Evolutionary conservation across 2,329 filamentous ascomycete species (phyloP), one percentile per base, ranked within the genome.

Genomic region (Gyromitra esculenta): DNA sequence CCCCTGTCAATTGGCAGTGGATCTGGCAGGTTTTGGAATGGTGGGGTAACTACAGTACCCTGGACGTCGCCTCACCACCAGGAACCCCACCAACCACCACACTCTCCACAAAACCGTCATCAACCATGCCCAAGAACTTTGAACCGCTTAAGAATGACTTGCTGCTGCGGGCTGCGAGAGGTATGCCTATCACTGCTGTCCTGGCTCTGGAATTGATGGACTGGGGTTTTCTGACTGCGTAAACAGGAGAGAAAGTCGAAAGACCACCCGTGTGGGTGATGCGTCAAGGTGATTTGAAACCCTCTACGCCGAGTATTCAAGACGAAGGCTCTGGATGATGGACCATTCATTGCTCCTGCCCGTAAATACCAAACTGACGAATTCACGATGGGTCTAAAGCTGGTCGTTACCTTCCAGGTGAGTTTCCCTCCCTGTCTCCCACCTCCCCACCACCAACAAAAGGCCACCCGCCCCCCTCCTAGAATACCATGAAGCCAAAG

Each of bases 251-350:
- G 85, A 90, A 90, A 83, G 92, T 98, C 80, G 94, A 97, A 85
- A 90, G 96, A 79, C 92, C 96, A 77, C 96, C 96, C 74, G 93
- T 96, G 87, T 99, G 96, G 96, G 94, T 99, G 83, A 99, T 99
- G 96, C 92, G 96, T 85, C 96, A 99, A 90, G 94, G 94, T 95
- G 87, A 84, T 39, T 62, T 13, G 84, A 81, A 80, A 70, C 43
- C 48, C 60, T 77, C 67, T 69, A 35, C 15, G n/a, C 39, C 45
- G 54, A 8, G 21, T 57, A 48, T 56, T 63, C 45, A 18, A 41
- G 35, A 39, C 31, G 52, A 39, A 18, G 7, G 71, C 56, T 72
- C 64, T 63, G 50, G 63, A 5, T 48, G 8, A n/a, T 68, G 63
- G 37, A 11, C 18, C 31, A 37, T 67, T 48, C 31, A 37, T 67